These are phyloP conservation scores for Barbarea vulgaris DNA, from an alignment of 345 rosid species.

Conservation along the genomic window DNA sequence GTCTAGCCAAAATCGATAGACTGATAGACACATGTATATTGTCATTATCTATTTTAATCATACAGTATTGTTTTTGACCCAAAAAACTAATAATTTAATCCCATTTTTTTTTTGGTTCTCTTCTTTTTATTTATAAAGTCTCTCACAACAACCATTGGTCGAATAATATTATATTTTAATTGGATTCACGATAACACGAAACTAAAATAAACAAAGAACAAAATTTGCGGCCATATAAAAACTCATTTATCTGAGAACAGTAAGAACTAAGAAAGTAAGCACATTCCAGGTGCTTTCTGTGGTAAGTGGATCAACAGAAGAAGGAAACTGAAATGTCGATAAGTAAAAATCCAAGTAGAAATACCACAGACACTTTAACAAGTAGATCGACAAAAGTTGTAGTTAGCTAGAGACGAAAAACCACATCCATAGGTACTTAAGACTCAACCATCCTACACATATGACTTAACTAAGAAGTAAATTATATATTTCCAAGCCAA, in stretches of 20 bases:
- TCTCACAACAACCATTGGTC: background rate
- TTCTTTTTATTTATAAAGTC: background rate
- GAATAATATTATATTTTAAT: background rate
- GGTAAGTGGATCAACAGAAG: background rate
- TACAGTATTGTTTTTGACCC: background rate
- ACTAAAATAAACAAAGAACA: background rate
- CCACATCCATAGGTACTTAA: background rate
- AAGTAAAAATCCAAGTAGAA: background rate
- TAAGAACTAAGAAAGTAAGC: background rate
- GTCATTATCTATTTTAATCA: background rate
- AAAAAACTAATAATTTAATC: background rate
- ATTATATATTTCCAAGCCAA: background rate
- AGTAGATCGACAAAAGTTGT: background rate
- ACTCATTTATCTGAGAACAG: background rate
- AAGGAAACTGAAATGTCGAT: background rate
- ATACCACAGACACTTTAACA: background rate
- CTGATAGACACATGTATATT: slow-evolving; percentile 9
- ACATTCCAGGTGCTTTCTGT: background rate
- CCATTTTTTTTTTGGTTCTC: background rate
- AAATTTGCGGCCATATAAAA: background rate
- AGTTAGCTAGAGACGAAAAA: background rate
- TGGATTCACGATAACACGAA: background rate
- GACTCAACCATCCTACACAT: background rate
- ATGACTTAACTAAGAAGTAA: background rate
- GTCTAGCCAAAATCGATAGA: slow-evolving; percentile 6